Conservation (phyloP, 176 grass and related monocot species). For the Ensete glaucum region DNA sequence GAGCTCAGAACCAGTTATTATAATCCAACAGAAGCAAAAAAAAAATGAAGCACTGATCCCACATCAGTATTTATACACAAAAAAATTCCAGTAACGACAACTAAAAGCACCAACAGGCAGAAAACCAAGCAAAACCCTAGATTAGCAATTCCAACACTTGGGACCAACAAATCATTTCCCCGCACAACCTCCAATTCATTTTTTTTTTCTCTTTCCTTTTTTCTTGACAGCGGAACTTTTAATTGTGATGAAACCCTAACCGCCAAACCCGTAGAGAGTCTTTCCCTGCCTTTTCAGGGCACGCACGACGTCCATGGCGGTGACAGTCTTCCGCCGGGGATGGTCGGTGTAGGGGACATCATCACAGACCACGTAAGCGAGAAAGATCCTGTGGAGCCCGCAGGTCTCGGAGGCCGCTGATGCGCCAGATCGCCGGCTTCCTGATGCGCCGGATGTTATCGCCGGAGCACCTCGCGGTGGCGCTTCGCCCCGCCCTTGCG, state of each 20-base stretch:
- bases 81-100: no score
- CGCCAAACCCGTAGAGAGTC: constrained; percentile 51
- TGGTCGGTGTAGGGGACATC: constrained; percentile 61
- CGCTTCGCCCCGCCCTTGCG: constrained; percentile 59
- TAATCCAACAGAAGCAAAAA: no score
- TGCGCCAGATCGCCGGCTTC: constrained; percentile 61
- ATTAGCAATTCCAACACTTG: no score
- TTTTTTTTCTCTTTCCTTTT: neutral
- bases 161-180: no score
- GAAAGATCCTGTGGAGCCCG: constrained; percentile 59
- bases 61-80: no score
- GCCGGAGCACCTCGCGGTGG: constrained; percentile 53
- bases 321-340: constrained; percentile 64
- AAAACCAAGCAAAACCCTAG: no score
- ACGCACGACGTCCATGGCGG: constrained; percentile 65
- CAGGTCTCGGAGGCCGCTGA: constrained; percentile 52
- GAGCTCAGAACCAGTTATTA: no score
- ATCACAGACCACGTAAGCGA: constrained; percentile 65
- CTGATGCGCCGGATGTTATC: constrained; percentile 68
- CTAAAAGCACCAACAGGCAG: no score
- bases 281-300: constrained; percentile 60
- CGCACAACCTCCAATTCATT: no score
- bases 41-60: no score
- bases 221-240: constrained; percentile 1
- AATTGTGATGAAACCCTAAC: neutral